Evolutionary conservation across 805 yeast genomes (phyloP).

Genomic region (Candida incommunis): DNA sequence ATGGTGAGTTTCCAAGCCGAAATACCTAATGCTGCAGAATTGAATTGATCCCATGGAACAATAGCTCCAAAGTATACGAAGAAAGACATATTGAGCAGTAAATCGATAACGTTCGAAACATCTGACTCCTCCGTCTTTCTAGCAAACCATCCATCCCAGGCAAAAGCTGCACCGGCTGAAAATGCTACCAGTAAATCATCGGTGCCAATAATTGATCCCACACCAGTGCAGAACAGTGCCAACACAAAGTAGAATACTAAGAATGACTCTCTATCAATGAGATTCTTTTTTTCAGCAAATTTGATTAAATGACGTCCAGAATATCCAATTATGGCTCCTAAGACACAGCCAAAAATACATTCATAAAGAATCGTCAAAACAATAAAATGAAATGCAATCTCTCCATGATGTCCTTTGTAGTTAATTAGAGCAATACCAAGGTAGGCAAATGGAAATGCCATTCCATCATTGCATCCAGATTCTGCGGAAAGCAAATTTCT

Average conservation of each 20-base stretch:
- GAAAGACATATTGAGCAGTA: conserved; percentile 68
- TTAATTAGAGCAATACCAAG: conserved; percentile 53
- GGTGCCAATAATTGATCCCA: conserved; percentile 76
- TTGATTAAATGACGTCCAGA: conserved; percentile 54
- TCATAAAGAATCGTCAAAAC: conserved; percentile 65
- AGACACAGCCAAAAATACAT: conserved; percentile 61
- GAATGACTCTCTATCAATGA: conserved; percentile 82
- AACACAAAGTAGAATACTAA: conserved; percentile 71
- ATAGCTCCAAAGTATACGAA: conserved; percentile 86
- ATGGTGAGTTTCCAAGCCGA: conserved; percentile 69
- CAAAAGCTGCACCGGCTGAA: conserved; percentile 85
- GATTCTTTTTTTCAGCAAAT: conserved; percentile 51
- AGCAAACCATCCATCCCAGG: conserved; percentile 90
- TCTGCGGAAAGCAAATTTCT: conserved; percentile 74
- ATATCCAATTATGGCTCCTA: conserved; percentile 66
- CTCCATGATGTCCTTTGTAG: conserved; percentile 50
- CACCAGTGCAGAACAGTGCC: conserved; percentile 76
- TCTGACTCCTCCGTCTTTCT: conserved; percentile 70
- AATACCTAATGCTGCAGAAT: conserved; percentile 43
- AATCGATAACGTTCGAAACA: conserved; percentile 81
- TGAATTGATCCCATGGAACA: conserved; percentile 76
- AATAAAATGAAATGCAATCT: conserved; percentile 71
- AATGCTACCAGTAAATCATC: conserved; percentile 83
- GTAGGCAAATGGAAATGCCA: conserved; percentile 84
- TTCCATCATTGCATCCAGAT: conserved; percentile 86